phyloP scores from a whole-genome alignment of 2,329 filamentous ascomycete species.

The Colletotrichum sp. region DNA sequence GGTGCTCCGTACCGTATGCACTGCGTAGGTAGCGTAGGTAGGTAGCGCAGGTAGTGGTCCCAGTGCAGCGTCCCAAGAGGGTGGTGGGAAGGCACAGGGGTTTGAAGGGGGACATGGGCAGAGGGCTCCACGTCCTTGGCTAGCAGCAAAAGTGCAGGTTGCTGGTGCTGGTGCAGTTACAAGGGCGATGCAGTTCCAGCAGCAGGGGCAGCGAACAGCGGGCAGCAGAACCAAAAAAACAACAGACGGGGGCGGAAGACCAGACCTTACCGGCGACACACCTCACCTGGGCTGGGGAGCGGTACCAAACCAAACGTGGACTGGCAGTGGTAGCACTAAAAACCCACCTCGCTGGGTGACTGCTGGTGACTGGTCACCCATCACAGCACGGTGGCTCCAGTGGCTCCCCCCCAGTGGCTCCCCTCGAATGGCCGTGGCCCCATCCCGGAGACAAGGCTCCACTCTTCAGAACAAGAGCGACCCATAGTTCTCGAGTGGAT shows the following conservation, averaged over 20 bases:
- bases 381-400: constrained; percentile 9
- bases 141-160: background rate
- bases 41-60: background rate
- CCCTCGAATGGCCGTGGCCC: background rate
- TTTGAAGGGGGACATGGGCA: background rate
- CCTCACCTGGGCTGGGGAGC: background rate
- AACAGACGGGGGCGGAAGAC: background rate
- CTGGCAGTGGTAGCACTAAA: constrained; percentile 19
- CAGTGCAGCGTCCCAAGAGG: background rate
- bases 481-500: background rate
- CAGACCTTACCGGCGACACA: background rate
- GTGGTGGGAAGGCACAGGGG: background rate
- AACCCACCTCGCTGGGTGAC: constrained; percentile 16
- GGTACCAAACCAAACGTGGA: constrained; percentile 10
- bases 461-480: background rate
- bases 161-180: background rate
- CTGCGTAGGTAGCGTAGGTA: background rate
- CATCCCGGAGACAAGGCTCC: constrained; percentile 14
- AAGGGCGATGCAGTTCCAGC: background rate
- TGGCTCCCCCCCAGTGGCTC: background rate
- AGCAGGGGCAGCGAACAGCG: background rate
- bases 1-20: background rate
- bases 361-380: constrained; percentile 3
- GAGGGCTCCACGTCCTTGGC: background rate
- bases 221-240: background rate